Evolutionary conservation across 116 monocot genomes (phyloP), one percentile per base, ranked within the genome.

Genomic region (Dioscorea cayenensis): DNA sequence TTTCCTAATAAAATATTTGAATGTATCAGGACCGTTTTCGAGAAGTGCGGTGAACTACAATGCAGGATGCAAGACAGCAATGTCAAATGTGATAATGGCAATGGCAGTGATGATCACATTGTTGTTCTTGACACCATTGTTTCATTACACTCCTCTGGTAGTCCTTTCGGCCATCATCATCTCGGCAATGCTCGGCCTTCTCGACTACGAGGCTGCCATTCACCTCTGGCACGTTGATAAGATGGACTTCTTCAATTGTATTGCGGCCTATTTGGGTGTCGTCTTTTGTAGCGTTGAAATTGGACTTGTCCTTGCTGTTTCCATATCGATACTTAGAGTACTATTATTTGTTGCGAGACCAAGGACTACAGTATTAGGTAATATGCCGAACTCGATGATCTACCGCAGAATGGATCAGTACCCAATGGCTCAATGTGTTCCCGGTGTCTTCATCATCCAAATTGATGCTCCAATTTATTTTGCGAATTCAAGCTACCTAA

Each of bases 21-120:
- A 62, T 52, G 38, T 63, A 63, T 63, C 76, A 90, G 95, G 95
- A 13, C 87, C 95, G 3, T 97, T 97, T 66, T 97, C 97, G 2
- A 74, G 93, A 35, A 88, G 93, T 2, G 97, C 97, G 2, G 90
- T 97, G 66, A 97, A 97, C 77, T 93, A 86, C 79, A 93, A 93
- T 18, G 93, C 97, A 22, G 97, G 97, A 1, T 97, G 88, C 78
- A 90, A 97, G 78, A 90, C 93, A 3, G 93, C 93, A 3, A 69
- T 93, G 78, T 97, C 97, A 2, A 97, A 97, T 68, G 78, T 93
- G 5, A 83, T 97, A 49, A 89, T 97, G 97, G 84, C 97, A 5
- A 23, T 70, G 7, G 88, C 97, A 3, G 97, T 97, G 61, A 86
- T 93, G 84, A 74, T 93, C 71, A 93, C 93, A 0, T 66, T 97